A percentile compares a stretch with the other conserved stretches of the same genome.
phyloP scores from a whole-genome alignment of 306 rosid genomes.

The Rosa chinensis region DNA sequence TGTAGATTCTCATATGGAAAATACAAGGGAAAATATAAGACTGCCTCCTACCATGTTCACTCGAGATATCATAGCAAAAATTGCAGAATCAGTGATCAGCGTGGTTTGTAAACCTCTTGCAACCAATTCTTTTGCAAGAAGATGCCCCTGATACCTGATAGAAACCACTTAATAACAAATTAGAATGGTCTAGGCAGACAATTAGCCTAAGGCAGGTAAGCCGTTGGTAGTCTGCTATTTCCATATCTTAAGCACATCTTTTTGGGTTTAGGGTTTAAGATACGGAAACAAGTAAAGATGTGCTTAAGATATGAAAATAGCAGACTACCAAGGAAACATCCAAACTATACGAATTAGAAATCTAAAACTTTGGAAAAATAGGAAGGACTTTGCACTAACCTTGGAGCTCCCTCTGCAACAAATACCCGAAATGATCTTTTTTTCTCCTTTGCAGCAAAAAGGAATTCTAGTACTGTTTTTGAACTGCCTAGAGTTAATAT shows the following conservation, averaged over 20 bases:
- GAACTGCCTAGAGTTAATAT: constrained; percentile 97
- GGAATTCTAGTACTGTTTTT: constrained; percentile 94
- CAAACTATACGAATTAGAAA: constrained; percentile 19
- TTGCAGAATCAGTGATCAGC: constrained; percentile 79
- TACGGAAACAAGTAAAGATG: too few species aligned
- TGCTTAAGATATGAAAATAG: too few species aligned
- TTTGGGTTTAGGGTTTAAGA: too few species aligned
- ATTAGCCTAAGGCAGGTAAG: too few species aligned
- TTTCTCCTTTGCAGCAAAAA: constrained; percentile 92
- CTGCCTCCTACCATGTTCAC: constrained; percentile 81
- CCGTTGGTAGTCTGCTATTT: too few species aligned
- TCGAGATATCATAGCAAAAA: constrained; percentile 83
- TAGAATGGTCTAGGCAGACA: neutral
- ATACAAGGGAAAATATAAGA: neutral
- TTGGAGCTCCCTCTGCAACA: constrained; percentile 99
- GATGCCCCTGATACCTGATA: constrained; percentile 86
- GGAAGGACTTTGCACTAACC: constrained; percentile 50
- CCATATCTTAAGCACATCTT: too few species aligned
- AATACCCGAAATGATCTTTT: constrained; percentile 88
- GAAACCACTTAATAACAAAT: neutral
- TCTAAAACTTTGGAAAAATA: constrained; percentile 14
- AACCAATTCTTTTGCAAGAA: constrained; percentile 80
- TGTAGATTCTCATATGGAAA: constrained; percentile 1
- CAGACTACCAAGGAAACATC: constrained; percentile 7
- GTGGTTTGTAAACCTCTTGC: constrained; percentile 81